Evolutionary conservation across 2,329 filamentous ascomycete genomes (phyloP).

Genomic region (Penicillium sp.): DNA sequence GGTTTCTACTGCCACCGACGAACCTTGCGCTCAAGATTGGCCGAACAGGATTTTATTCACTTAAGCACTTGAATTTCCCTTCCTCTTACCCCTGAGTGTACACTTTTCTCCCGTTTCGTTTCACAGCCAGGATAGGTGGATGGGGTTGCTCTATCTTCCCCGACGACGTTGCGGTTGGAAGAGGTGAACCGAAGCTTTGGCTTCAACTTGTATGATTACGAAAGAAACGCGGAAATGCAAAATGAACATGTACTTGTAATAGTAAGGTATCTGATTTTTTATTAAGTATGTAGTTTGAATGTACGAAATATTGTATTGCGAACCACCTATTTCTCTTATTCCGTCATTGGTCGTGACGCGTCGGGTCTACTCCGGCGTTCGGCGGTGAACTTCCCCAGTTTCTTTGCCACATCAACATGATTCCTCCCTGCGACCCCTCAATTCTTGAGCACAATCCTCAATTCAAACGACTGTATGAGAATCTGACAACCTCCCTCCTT

Average conservation of each 20-base stretch:
- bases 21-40: constrained; percentile 15
- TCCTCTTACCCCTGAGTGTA: constrained; percentile 9
- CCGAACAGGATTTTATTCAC: constrained; percentile 9
- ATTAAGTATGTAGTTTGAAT: background rate
- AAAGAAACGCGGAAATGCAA: constrained; percentile 40
- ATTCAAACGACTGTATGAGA: constrained; percentile 45
- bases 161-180: constrained; percentile 14
- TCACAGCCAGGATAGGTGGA: constrained; percentile 1
- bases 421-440: constrained; percentile 43
- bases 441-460: constrained; percentile 44
- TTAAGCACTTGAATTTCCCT: constrained; percentile 17
- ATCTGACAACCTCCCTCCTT: constrained; percentile 39
- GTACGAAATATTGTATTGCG: background rate
- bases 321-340: background rate
- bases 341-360: background rate
- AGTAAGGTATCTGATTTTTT: background rate
- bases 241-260: constrained; percentile 25
- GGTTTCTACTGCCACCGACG: constrained; percentile 7
- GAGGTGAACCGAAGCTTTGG: constrained; percentile 18
- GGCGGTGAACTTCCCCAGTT: constrained; percentile 22
- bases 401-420: constrained; percentile 34
- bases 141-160: constrained; percentile 16
- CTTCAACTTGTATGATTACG: constrained; percentile 40
- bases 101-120: constrained; percentile 5
- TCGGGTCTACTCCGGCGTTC: constrained; percentile 13